Percentiles rank a stretch among this genome's conserved stretches.
Conservation (phyloP, 345 rosid species). For the Arabis alpina region DNA sequence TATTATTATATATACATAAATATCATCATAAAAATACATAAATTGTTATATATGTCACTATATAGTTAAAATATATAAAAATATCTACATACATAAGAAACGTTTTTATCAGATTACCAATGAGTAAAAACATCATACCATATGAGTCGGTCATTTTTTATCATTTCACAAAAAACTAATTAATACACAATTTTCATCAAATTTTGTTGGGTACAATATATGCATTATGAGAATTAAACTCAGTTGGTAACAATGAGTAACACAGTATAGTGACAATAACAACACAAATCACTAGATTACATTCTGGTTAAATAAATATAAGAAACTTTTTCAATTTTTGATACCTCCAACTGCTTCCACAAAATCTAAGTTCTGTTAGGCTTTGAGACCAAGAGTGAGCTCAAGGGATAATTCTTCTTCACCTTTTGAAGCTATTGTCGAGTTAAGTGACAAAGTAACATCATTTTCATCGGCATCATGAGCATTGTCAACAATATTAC, state of each 20-base stretch:
- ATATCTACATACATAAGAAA: not conserved
- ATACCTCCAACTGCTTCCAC: slow-evolving; percentile 7
- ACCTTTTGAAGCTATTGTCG: slow-evolving; percentile 10
- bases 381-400: slow-evolving; percentile 35
- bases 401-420: slow-evolving; percentile 38
- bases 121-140: not conserved
- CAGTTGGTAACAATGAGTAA: too few relatives aligned
- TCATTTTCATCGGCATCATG: not conserved
- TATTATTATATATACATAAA: not conserved
- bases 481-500: slow-evolving; percentile 1
- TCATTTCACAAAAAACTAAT: too few relatives aligned
- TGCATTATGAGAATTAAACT: too few relatives aligned
- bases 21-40: not conserved
- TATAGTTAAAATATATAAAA: not conserved
- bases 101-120: too few relatives aligned
- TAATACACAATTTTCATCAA: too few relatives aligned
- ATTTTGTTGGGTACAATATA: too few relatives aligned
- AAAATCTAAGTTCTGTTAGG: slow-evolving; percentile 7
- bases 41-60: not conserved
- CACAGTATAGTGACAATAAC: too few relatives aligned
- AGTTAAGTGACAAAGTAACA: slow-evolving; percentile 25
- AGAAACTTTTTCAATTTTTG: not conserved
- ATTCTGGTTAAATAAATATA: not conserved
- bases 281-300: too few relatives aligned
- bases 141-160: not conserved